Evolutionary conservation across 352 stramenopile genomes (phyloP).

Genomic region (Phytophthora pinifolia): DNA sequence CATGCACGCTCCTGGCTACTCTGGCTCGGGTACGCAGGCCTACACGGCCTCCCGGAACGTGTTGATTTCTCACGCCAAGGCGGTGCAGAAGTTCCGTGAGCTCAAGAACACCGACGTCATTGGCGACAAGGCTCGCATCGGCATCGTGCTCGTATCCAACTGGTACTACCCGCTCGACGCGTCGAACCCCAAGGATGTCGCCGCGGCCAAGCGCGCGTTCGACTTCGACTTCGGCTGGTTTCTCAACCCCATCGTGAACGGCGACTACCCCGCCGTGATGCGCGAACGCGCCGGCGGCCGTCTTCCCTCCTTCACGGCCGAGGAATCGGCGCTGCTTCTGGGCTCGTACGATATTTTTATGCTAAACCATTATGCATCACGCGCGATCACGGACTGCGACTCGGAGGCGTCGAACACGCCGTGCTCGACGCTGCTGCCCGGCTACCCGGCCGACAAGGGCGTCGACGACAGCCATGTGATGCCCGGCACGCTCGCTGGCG

Average conservation of each 20-base stretch:
- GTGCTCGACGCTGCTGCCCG: too few species aligned
- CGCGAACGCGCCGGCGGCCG: conserved; percentile 64
- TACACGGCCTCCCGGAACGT: conserved; percentile 85
- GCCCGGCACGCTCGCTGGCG: too few species aligned
- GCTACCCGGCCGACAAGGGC: too few species aligned
- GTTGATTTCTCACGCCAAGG: conserved; percentile 84
- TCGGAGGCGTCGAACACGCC: too few species aligned
- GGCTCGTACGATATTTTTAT: conserved; percentile 94
- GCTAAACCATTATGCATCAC: conserved; percentile 95
- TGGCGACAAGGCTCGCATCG: conserved; percentile 72
- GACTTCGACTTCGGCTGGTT: conserved; percentile 93
- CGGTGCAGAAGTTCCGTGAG: conserved; percentile 80
- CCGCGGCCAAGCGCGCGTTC: conserved; percentile 79
- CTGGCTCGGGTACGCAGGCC: conserved; percentile 31
- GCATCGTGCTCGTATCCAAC: conserved; percentile 91
- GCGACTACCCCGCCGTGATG: conserved; percentile 93
- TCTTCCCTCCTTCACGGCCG: conserved; percentile 89
- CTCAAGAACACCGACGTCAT: conserved; percentile 29
- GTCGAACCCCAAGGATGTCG: conserved; percentile 39
- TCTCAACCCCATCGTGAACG: conserved; percentile 83
- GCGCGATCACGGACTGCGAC: too few species aligned
- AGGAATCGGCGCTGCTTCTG: conserved; percentile 60
- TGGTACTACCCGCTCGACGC: conserved; percentile 79
- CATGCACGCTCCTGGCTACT: conserved; percentile 36
- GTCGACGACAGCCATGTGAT: too few species aligned